Evolutionary conservation across 257 asterid genomes (phyloP), one percentile per base, ranked within the genome.

Genomic region (Hygrophila difformis): DNA sequence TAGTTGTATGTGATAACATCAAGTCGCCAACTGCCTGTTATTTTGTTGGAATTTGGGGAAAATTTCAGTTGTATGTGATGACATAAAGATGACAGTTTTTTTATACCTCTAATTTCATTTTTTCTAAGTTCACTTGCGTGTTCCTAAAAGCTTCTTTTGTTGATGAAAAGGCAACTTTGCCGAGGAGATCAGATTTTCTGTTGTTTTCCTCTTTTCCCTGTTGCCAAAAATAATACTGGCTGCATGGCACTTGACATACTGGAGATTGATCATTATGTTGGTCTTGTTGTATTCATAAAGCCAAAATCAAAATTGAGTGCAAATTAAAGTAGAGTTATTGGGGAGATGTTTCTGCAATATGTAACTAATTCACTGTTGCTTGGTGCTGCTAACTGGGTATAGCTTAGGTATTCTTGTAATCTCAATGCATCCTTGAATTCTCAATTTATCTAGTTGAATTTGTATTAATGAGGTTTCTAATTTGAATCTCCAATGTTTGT

Each of bases 121-220:
- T 7, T 24, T 3, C 29, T 2, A 24, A 24, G 7, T 24, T 24
- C 29, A 24, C 29, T n/a, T n/a, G n/a, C n/a, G n/a, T n/a, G n/a
- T n/a, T n/a, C n/a, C n/a, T n/a, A n/a, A n/a, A n/a, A n/a, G n/a
- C n/a, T n/a, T n/a, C n/a, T n/a, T n/a, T n/a, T n/a, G n/a, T 34
- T 17, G 18, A 34, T 36, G 16, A 12, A 23, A 39, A 26, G 59
- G 59, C 52, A 50, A 50, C 59, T 59, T 59, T 51, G 59, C 59
- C 57, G 61, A 59, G 57, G 58, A 40, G 23, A 59, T 33, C 58
- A 9, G 13, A 39, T 19, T 12, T 29, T 2, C 26, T 34, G 22
- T 14, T 47, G 36, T 7, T 38, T 50, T 52, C 59, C 59, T 60
- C 65, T 51, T 59, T 51, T 44, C 65, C 55, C 59, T 49, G 59